Percentiles rank a stretch among this genome's conserved stretches.
phyloP scores from a whole-genome alignment of 2,329 filamentous ascomycete genomes.

The Massarina eburnea region DNA sequence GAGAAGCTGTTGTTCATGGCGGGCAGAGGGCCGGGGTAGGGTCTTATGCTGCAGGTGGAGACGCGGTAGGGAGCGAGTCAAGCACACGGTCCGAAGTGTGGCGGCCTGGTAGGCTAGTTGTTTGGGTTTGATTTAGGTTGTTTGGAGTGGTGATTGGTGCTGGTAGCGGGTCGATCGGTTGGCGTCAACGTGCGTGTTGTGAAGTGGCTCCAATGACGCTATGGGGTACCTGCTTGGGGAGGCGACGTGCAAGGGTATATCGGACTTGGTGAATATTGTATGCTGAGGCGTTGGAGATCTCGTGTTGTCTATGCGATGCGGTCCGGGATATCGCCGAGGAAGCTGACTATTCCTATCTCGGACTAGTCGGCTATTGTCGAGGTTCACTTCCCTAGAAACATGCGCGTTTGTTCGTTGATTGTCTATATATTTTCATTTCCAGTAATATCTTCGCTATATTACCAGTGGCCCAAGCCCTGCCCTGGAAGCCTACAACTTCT shows the following conservation, averaged over 20 bases:
- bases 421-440: not conserved
- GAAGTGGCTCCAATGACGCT: constrained; percentile 14
- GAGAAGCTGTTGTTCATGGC: constrained; percentile 41
- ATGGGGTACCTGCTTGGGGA: constrained; percentile 6
- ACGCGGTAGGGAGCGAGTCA: constrained; percentile 2
- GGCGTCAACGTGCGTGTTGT: constrained; percentile 1
- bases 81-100: constrained; percentile 1
- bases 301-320: not conserved
- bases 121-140: constrained; percentile 9
- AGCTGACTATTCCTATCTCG: not conserved
- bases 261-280: not conserved
- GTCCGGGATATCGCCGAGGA: constrained; percentile 1
- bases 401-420: not conserved
- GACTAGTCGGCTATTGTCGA: not conserved
- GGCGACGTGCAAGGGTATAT: not conserved
- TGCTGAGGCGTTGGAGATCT: not conserved
- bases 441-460: not conserved
- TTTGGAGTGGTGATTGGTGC: constrained; percentile 13
- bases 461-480: not conserved
- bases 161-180: constrained; percentile 4
- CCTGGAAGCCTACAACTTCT: constrained; percentile 16
- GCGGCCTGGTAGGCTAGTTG: constrained; percentile 11
- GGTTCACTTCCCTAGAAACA: not conserved
- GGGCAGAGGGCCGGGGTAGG: constrained; percentile 1
- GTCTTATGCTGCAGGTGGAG: not conserved